Evolutionary conservation across 2,329 filamentous ascomycete species (phyloP).

Genomic region (Gyromitra esculenta): DNA sequence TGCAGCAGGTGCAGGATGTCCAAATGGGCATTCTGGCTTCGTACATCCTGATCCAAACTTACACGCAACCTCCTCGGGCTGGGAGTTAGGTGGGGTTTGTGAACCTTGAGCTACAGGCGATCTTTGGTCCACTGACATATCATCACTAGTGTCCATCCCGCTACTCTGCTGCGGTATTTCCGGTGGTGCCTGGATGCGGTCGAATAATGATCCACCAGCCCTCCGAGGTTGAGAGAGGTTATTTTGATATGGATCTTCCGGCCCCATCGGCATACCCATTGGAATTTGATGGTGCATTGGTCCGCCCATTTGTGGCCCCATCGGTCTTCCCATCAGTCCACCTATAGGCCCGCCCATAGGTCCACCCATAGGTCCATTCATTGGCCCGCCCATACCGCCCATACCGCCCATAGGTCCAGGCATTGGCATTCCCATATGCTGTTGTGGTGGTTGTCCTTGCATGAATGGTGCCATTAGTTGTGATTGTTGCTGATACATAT

Average conservation of each 20-base stretch:
- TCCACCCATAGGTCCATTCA: slow-evolving; percentile 15
- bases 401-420: slow-evolving; percentile 41
- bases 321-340: slow-evolving; percentile 21
- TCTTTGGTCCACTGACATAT: slow-evolving; percentile 47
- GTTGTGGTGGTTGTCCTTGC: slow-evolving; percentile 27
- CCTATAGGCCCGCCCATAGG: slow-evolving; percentile 37
- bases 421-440: slow-evolving; percentile 49
- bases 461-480: slow-evolving; percentile 73
- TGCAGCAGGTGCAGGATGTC: slow-evolving; percentile 91
- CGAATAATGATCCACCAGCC: slow-evolving; percentile 51
- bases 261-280: slow-evolving; percentile 51
- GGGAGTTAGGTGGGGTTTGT: slow-evolving; percentile 46
- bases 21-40: slow-evolving; percentile 89
- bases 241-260: slow-evolving; percentile 53
- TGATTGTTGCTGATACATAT: slow-evolving; percentile 85
- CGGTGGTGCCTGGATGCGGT: slow-evolving; percentile 53
- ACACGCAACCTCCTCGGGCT: slow-evolving; percentile 66
- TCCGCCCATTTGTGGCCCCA: slow-evolving; percentile 42
- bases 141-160: slow-evolving; percentile 49
- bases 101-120: slow-evolving; percentile 43
- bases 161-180: slow-evolving; percentile 34
- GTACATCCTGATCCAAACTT: slow-evolving; percentile 89
- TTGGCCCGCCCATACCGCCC: slow-evolving; percentile 30
- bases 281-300: slow-evolving; percentile 49
- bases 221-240: slow-evolving; percentile 53